Conservation (phyloP, 108 stramenopile genomes). For the Conticribra weissflogii region DNA sequence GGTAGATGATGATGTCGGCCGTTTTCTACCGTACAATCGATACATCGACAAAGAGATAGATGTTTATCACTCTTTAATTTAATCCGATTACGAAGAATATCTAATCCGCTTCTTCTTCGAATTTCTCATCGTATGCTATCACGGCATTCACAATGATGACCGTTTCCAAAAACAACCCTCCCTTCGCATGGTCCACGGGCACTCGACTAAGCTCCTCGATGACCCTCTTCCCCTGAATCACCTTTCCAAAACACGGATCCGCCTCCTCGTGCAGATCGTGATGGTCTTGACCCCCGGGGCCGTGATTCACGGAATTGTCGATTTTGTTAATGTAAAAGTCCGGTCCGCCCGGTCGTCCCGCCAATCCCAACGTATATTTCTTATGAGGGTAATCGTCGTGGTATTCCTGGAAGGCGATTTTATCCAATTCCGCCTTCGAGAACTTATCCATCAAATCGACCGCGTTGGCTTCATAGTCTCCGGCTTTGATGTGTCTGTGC, state of each 20-base stretch:
- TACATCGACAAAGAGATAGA: no score
- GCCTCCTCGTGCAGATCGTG: constrained; percentile 81
- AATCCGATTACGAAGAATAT: no score
- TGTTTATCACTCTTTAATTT: no score
- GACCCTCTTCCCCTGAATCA: constrained; percentile 61
- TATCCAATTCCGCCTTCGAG: constrained; percentile 42
- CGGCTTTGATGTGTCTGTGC: constrained; percentile 15
- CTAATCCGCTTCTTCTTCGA: constrained; percentile 6
- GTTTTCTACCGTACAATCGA: no score
- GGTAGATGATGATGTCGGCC: no score
- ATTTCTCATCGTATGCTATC: constrained; percentile 10
- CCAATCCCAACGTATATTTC: constrained; percentile 80
- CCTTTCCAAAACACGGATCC: constrained; percentile 93
- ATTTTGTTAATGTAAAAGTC: constrained; percentile 89
- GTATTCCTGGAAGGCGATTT: constrained; percentile 85
- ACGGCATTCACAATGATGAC: constrained; percentile 33
- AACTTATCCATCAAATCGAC: constrained; percentile 41
- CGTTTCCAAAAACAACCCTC: constrained; percentile 3
- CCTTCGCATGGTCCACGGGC: constrained; percentile 23
- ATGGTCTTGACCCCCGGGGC: constrained; percentile 86
- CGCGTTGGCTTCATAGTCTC: constrained; percentile 31
- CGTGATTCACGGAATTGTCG: constrained; percentile 85
- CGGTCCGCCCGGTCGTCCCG: constrained; percentile 92
- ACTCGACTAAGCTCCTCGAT: constrained; percentile 57
- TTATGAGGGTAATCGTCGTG: constrained; percentile 69